Percentiles rank a stretch among this genome's conserved stretches.
These are phyloP conservation scores for Rhytidiadelphus loreus DNA, from an alignment of 225 moss, liverwort and hornwort species.

Conservation along the genomic window DNA sequence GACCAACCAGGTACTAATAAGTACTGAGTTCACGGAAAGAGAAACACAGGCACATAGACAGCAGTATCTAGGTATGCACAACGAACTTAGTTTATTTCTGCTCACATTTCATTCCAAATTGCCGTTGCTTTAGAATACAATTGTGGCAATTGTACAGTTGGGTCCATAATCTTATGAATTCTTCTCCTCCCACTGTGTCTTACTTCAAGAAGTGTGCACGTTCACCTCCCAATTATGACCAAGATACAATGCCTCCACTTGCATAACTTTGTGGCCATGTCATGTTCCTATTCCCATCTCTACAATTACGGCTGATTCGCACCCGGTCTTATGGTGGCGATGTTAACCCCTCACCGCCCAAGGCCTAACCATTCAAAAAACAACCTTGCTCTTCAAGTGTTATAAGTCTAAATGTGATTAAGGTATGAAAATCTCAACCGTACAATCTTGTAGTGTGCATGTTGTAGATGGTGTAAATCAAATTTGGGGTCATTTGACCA, in stretches of 20 bases:
- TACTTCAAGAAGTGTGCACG: no score
- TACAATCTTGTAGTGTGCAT: no score
- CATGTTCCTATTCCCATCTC: not conserved
- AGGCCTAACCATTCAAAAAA: no score
- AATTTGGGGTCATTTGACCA: no score
- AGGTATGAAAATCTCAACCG: no score
- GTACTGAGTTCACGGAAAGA: not conserved
- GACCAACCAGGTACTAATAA: not conserved
- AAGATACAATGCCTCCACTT: not conserved
- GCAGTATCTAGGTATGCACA: not conserved
- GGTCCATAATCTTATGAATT: not conserved
- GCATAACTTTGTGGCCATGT: not conserved
- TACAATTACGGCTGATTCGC: not conserved
- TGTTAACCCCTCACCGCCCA: not conserved
- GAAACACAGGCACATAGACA: not conserved
- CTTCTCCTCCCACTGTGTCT: not conserved
- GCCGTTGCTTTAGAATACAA: not conserved
- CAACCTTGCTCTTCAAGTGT: no score
- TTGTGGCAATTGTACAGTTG: not conserved
- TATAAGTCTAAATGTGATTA: no score
- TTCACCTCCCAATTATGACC: not conserved
- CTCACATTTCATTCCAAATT: not conserved
- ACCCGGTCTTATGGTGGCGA: fast-evolving
- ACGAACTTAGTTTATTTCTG: not conserved
- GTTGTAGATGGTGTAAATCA: no score